Evolutionary conservation across 352 stramenopile genomes (phyloP).

Genomic region (Halophytophthora polymorphica): DNA sequence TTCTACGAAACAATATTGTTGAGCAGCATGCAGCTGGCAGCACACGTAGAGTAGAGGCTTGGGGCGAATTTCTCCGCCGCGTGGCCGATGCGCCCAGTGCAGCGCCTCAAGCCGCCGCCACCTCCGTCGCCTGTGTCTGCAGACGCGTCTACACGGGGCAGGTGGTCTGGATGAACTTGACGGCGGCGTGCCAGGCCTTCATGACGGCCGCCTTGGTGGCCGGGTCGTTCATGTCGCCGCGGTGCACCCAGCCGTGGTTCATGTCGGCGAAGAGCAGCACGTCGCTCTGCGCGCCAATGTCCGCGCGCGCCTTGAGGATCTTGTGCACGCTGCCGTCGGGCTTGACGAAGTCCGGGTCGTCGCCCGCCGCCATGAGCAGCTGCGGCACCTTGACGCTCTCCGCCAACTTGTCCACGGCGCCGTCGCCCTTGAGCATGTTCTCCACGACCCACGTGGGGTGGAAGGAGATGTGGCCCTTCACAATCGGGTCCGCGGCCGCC

Average conservation of each 20-base stretch:
- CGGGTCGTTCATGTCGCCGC: constrained; percentile 68
- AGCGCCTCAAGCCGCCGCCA: no score
- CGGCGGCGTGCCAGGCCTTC: constrained; percentile 54
- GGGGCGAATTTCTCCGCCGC: no score
- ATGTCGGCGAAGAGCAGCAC: constrained; percentile 66
- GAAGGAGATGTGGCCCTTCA: constrained; percentile 76
- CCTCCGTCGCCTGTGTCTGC: no score
- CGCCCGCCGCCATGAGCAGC: constrained; percentile 59
- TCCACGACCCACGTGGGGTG: constrained; percentile 78
- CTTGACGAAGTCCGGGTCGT: constrained; percentile 71
- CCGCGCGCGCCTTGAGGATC: constrained; percentile 53
- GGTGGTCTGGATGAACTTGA: constrained; percentile 63
- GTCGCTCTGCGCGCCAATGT: constrained; percentile 51
- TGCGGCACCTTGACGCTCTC: constrained; percentile 72
- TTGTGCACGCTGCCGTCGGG: constrained; percentile 67
- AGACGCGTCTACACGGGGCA: constrained; percentile 30
- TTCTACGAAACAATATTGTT: no score
- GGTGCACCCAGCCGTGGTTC: constrained; percentile 84
- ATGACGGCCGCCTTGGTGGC: constrained; percentile 61
- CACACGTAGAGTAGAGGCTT: no score
- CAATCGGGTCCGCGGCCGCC: constrained; percentile 34
- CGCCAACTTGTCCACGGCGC: constrained; percentile 65
- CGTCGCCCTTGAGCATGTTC: constrained; percentile 72
- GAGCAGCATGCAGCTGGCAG: no score
- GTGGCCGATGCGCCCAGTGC: no score